These are phyloP conservation scores for Penicillium fuscoglaucum DNA, from an alignment of 2,329 filamentous ascomycete genomes.

Conservation along the genomic window DNA sequence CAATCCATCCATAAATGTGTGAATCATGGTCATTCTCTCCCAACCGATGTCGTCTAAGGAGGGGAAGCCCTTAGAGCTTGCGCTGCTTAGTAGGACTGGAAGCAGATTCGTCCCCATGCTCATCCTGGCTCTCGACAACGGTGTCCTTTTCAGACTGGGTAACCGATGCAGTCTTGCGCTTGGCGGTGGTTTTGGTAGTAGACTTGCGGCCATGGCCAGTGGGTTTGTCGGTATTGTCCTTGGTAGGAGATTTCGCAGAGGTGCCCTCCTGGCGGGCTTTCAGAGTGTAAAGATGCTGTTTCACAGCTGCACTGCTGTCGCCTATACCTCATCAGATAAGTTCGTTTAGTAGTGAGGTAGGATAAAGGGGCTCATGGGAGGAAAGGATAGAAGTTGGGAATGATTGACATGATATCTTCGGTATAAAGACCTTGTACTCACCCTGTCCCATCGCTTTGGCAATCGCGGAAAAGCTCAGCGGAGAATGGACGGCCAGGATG, in stretches of 20 bases:
- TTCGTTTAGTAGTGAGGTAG: background rate
- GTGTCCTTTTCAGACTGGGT: too few relatives aligned
- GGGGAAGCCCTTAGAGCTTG: background rate
- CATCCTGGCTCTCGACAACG: background rate
- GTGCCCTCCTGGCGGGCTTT: background rate
- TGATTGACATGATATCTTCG: background rate
- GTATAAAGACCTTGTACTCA: background rate
- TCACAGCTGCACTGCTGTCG: background rate
- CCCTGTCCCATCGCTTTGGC: background rate
- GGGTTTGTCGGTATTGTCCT: background rate
- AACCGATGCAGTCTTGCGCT: background rate
- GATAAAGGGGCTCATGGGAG: too few relatives aligned
- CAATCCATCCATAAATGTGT: background rate
- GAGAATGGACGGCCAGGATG: background rate
- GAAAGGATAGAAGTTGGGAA: background rate
- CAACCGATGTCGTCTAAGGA: background rate
- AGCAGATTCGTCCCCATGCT: background rate
- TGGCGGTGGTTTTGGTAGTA: background rate
- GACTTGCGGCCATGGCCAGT: background rate
- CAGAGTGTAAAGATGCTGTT: background rate
- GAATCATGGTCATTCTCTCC: background rate
- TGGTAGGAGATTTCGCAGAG: background rate
- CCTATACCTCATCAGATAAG: background rate
- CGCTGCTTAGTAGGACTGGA: background rate
- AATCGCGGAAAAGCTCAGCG: background rate